A percentile compares a stretch with the other conserved stretches of the same genome.
These are phyloP conservation scores for Solanum piurae DNA, from an alignment of 257 asterid genomes.

Conservation along the genomic window DNA sequence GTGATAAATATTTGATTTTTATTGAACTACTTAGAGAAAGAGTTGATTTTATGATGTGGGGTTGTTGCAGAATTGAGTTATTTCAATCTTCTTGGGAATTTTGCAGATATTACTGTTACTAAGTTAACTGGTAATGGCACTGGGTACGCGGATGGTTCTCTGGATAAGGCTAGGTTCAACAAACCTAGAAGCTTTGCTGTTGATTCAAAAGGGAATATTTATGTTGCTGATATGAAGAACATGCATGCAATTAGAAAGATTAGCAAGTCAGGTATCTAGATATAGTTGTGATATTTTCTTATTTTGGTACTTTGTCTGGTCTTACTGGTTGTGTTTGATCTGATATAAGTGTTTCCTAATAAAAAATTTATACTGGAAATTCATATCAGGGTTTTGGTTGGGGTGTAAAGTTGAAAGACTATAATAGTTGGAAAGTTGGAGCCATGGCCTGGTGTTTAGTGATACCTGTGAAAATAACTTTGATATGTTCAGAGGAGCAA, in stretches of 20 bases:
- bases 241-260: conserved; percentile 67
- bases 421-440: background rate
- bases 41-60: background rate
- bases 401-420: background rate
- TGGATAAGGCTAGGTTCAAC: conserved; percentile 48
- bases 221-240: conserved; percentile 50
- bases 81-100: background rate
- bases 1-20: background rate
- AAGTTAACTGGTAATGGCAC: conserved; percentile 46
- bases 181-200: conserved; percentile 63
- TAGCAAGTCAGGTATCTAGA: conserved; percentile 42
- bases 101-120: conserved; percentile 37
- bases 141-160: conserved; percentile 58
- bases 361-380: background rate
- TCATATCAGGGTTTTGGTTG: background rate
- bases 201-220: conserved; percentile 65
- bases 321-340: background rate
- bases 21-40: background rate
- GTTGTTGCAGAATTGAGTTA: background rate
- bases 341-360: background rate
- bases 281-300: background rate
- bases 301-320: background rate
- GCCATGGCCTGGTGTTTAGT: background rate
- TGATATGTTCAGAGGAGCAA: background rate
- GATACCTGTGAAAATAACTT: background rate